These are phyloP conservation scores for Globisporangium okanoganense DNA, from an alignment of 352 stramenopile genomes.

Conservation along the genomic window DNA sequence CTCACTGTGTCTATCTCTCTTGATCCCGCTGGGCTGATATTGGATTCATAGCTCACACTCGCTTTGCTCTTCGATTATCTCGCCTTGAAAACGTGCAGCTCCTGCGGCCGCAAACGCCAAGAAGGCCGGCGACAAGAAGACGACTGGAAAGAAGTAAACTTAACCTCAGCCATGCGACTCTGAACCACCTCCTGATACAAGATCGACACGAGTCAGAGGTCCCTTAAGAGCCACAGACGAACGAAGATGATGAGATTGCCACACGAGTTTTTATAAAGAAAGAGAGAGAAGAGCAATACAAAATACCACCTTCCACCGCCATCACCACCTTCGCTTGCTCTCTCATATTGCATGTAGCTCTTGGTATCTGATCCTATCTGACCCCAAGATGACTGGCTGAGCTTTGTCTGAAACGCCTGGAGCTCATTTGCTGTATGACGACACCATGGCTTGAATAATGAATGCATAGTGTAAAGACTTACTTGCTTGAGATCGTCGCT, in stretches of 20 bases:
- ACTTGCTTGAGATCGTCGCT: neutral
- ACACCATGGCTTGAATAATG: neutral
- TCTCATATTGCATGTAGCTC: neutral
- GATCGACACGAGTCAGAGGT: neutral
- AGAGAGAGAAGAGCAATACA: conserved; percentile 2
- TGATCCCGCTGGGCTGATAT: neutral
- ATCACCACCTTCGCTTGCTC: neutral
- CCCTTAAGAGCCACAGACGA: neutral
- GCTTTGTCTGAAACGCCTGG: neutral
- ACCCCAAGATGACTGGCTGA: neutral
- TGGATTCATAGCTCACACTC: neutral
- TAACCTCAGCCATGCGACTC: neutral
- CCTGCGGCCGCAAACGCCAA: conserved; percentile 18
- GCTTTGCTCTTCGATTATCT: too few relatives aligned
- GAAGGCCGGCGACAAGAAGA: conserved; percentile 39
- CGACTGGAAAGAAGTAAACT: conserved; percentile 33
- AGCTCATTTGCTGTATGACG: neutral
- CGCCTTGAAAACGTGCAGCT: neutral
- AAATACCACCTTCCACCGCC: conserved; percentile 1
- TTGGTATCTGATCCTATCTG: neutral
- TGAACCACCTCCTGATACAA: neutral
- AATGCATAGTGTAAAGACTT: neutral
- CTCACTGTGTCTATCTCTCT: neutral
- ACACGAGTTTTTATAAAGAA: conserved; percentile 6
- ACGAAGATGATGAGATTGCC: conserved; percentile 8